Conservation (phyloP, 768 basidiomycete genomes). For the Lentinula boryana region DNA sequence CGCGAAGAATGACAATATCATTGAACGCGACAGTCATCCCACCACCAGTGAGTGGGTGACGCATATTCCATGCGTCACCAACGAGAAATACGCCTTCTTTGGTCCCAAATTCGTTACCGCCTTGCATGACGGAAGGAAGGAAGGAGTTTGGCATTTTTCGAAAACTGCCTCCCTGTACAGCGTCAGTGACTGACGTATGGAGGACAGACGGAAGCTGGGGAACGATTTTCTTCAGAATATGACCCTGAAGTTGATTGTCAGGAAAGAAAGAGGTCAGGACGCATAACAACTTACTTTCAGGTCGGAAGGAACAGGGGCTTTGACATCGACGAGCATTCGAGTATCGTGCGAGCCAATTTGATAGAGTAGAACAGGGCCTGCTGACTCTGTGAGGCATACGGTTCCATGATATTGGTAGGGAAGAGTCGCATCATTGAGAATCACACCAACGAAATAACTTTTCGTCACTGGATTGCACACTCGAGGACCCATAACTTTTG, state of each 20-base stretch:
- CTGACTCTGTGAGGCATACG: slow-evolving; percentile 72
- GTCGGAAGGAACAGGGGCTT: slow-evolving; percentile 74
- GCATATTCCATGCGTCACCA: slow-evolving; percentile 99
- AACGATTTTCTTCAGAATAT: slow-evolving; percentile 67
- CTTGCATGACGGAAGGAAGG: slow-evolving; percentile 74
- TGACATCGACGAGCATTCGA: slow-evolving; percentile 89
- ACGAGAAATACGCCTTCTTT: slow-evolving; percentile 55
- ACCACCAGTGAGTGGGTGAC: slow-evolving; percentile 95
- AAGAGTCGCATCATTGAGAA: slow-evolving; percentile 70
- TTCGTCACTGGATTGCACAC: slow-evolving; percentile 49
- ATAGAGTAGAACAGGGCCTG: slow-evolving; percentile 89
- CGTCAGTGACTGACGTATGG: slow-evolving; percentile 55
- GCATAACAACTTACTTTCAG: slow-evolving; percentile 49
- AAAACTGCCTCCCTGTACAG: slow-evolving; percentile 75
- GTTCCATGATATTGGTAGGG: slow-evolving; percentile 80
- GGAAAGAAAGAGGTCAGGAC: background rate
- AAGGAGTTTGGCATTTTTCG: slow-evolving; percentile 95
- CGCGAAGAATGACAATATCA: slow-evolving; percentile 72
- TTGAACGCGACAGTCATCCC: slow-evolving; percentile 96
- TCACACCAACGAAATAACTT: slow-evolving; percentile 79
- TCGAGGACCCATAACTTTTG: slow-evolving; percentile 46
- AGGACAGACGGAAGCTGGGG: slow-evolving; percentile 78
- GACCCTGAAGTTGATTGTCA: slow-evolving; percentile 31
- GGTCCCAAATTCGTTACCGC: background rate
- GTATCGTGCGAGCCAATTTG: slow-evolving; percentile 88